Conservation (phyloP, 2,329 filamentous ascomycete species). For the Didymosphaeria variabile region DNA sequence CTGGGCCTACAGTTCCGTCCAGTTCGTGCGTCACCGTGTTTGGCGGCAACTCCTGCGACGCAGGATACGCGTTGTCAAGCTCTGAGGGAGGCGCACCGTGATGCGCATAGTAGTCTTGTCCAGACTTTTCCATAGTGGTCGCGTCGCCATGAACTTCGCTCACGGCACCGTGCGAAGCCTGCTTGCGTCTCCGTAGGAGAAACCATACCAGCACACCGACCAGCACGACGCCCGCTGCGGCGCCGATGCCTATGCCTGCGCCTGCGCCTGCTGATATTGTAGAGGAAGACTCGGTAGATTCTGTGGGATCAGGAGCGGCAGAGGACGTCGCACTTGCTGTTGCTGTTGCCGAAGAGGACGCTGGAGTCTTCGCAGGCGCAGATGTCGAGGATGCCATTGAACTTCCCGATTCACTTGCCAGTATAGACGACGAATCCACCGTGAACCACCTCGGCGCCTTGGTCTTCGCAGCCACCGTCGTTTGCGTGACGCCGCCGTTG, state of each 20-base stretch:
- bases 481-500: not conserved
- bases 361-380: not conserved
- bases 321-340: not conserved
- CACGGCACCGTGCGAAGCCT: not conserved
- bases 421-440: slow-evolving; percentile 2
- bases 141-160: not conserved
- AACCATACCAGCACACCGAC: not conserved
- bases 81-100: not conserved
- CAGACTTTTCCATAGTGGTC: not conserved
- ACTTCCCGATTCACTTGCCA: not conserved
- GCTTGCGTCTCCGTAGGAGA: not conserved
- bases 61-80: not conserved
- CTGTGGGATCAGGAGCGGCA: not conserved
- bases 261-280: not conserved
- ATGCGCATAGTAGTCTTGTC: not conserved
- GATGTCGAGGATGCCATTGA: not conserved
- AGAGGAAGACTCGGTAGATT: not conserved
- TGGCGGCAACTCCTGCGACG: not conserved
- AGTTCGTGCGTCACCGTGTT: not conserved
- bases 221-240: not conserved
- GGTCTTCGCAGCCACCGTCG: not conserved
- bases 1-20: not conserved
- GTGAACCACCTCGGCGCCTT: not conserved
- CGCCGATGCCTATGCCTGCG: slow-evolving; percentile 7
- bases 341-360: not conserved